These are phyloP conservation scores for Silybum marianum DNA, from an alignment of 129 eudicot genomes.

Conservation along the genomic window DNA sequence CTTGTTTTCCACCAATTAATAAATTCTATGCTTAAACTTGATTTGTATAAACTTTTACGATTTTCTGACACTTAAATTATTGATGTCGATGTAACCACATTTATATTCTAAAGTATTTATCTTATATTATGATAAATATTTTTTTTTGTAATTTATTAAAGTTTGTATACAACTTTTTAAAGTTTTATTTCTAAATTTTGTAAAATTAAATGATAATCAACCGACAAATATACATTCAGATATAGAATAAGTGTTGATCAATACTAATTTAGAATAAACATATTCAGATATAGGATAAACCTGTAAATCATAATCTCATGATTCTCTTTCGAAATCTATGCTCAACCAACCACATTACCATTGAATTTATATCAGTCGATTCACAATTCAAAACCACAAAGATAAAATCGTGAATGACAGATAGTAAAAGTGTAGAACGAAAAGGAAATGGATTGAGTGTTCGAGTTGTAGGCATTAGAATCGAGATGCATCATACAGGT, in stretches of 20 bases:
- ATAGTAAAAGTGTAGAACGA: not conserved
- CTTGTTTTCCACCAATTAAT: slow-evolving; percentile 26
- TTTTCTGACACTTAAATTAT: not conserved
- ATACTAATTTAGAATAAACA: no score
- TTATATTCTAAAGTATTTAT: no score
- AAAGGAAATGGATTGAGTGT: not conserved
- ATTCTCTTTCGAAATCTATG: not conserved
- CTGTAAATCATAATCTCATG: no score
- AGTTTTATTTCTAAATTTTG: no score
- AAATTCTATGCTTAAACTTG: not conserved
- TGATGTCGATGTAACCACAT: no score
- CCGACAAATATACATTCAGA: no score
- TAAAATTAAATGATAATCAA: not conserved
- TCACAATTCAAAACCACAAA: not conserved
- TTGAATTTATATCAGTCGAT: not conserved
- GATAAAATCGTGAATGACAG: not conserved
- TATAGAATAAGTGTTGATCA: not conserved
- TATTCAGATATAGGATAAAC: no score
- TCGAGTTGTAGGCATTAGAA: not conserved
- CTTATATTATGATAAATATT: no score
- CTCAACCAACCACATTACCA: not conserved
- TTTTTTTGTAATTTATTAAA: no score
- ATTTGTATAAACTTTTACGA: not conserved
- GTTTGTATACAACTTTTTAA: no score
- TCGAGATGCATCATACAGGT: not conserved